Conservation (phyloP, 139 green algal species). For the Nannochloris sp. region DNA sequence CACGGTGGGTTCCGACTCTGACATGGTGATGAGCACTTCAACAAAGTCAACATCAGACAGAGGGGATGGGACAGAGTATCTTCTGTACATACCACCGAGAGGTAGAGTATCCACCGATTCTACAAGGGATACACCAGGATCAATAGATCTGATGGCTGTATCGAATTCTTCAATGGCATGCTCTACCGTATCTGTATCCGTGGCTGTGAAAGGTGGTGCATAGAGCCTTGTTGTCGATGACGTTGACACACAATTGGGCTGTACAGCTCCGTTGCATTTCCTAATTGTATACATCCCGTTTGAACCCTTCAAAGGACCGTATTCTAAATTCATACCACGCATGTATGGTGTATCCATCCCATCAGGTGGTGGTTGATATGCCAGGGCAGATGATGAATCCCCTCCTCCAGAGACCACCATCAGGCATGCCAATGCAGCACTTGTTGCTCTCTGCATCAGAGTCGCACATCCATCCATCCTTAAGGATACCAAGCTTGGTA, state of each 20-base stretch:
- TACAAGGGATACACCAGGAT: too few relatives aligned
- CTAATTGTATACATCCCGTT: slow-evolving; percentile 8
- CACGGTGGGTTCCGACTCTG: neutral
- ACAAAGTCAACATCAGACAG: neutral
- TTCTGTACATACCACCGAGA: slow-evolving; percentile 1
- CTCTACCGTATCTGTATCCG: neutral
- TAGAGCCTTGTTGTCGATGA: slow-evolving; percentile 27
- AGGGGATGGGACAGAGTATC: neutral
- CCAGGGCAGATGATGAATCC: too few relatives aligned
- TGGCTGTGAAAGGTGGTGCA: neutral
- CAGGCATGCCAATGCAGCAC: too few relatives aligned
- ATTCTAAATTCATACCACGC: slow-evolving; percentile 11
- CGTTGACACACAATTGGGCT: slow-evolving; percentile 59
- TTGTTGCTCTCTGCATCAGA: neutral
- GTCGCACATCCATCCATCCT: neutral
- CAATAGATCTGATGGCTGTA: too few relatives aligned
- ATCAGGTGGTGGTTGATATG: neutral
- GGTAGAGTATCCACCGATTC: too few relatives aligned
- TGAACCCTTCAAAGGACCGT: slow-evolving; percentile 7
- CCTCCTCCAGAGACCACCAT: too few relatives aligned
- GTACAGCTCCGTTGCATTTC: slow-evolving; percentile 25
- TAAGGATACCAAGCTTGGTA: too few relatives aligned
- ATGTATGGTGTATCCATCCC: slow-evolving; percentile 4
- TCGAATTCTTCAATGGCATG: neutral
- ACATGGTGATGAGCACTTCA: neutral